Base-by-base conservation (phyloP, 2,329 filamentous ascomycete genomes). In the Alternaria longipes region DNA sequence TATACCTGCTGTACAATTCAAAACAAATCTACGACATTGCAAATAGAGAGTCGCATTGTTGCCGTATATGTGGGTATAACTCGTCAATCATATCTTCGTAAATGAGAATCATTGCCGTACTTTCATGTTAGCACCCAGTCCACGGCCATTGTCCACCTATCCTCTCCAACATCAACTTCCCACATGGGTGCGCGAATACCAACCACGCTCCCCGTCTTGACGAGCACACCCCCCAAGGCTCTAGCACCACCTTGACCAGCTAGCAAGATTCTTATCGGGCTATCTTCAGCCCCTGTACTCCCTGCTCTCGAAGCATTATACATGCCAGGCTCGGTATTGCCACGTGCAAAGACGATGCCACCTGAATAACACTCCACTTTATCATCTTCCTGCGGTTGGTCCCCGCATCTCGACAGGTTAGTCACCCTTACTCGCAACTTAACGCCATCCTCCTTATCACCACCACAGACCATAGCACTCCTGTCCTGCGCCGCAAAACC, bases 141-240 rank as follows among this genome's bases (percentile, higher is more conserved):
- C 22, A 81, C 79, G 47, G 72, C 81, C 16, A 83, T 75, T 12
- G 70, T 61, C 79, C 80, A 82, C 34, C 41, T 75, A 52, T 68
- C 61, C 3, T 70, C 74, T 0, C 69, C 67, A 24, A 82, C 56
- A 54, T 77, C 70, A 9, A 82, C 71, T 42, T 81, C 74, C 82
- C 82, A 83, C 38, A 72, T 70, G 4, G 81, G 81, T 45, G 78
- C 69, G 51, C 77, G 67, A 7, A 83, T 59, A 1, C 78, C 78
- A 7, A 83, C 66, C 1, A 78, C 53, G 59, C 56, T 36, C 0
- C 72, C 73, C 11, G 65, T 67, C 9, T 71, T 71, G 1, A 75
- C 56, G 28, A 63, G 69, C 1, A 76, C 63, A 22, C 64, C 64
- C 16, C 60, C 60, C 3, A 49, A 36, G 7, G 64, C 64, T 26